These are phyloP conservation scores for Coemansia sp. DNA, from an alignment of 192 early-diverging fungal species.

Conservation along the genomic window DNA sequence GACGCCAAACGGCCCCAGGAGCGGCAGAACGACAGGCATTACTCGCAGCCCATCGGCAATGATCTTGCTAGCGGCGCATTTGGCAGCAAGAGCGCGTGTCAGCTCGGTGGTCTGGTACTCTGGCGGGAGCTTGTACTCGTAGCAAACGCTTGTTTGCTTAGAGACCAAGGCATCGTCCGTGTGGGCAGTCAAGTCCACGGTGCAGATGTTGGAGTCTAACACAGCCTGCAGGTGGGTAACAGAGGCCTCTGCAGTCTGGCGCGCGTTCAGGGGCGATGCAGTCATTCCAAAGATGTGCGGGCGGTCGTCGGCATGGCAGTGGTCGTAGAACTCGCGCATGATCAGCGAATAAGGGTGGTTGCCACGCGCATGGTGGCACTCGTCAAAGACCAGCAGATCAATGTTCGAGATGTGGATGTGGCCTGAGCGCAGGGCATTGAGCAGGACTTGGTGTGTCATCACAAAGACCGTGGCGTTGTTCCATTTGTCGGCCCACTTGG, in stretches of 20 bases:
- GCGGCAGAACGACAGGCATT: conserved; percentile 43
- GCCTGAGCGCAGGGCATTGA: conserved; percentile 73
- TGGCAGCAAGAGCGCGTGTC: conserved; percentile 31
- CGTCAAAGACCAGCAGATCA: conserved; percentile 90
- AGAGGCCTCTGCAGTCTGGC: conserved; percentile 28
- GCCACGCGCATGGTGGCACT: conserved; percentile 85
- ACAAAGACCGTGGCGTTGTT: conserved; percentile 71
- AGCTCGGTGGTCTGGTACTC: conserved; percentile 51
- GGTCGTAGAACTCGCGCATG: conserved; percentile 80
- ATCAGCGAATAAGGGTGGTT: conserved; percentile 76
- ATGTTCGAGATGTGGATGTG: conserved; percentile 67
- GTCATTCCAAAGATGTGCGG: conserved; percentile 94
- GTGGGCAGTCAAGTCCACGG: conserved; percentile 47
- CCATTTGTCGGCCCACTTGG: conserved; percentile 63
- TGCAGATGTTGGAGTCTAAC: conserved; percentile 61
- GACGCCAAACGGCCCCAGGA: conserved; percentile 78
- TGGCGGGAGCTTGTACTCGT: conserved; percentile 57
- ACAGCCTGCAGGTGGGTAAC: conserved; percentile 58
- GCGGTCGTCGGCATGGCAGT: conserved; percentile 40
- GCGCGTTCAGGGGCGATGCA: conserved; percentile 74
- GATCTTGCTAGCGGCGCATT: conserved; percentile 31
- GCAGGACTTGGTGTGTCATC: conserved; percentile 84
- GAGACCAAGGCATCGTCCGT: conserved; percentile 3
- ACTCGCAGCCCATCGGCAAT: conserved; percentile 50
- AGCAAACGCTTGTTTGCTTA: conserved; percentile 32